phyloP scores from a whole-genome alignment of 208 protist genomes.

The Sergeia podlipaevii region DNA sequence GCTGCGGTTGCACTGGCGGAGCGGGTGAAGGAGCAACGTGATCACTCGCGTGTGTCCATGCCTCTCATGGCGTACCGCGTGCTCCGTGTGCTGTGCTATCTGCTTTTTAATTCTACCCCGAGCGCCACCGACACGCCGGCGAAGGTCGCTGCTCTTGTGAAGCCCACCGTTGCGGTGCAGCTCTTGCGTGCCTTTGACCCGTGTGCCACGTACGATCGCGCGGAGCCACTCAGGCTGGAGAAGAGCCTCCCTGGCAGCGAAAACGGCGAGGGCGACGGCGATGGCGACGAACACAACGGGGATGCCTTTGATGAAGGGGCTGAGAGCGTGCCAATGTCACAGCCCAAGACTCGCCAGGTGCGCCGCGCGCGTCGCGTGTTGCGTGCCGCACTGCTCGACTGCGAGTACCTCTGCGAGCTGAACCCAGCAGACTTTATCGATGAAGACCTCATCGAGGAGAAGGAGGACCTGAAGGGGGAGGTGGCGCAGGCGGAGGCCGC shows the following conservation, averaged over 20 bases:
- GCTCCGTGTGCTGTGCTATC: conserved; percentile 70
- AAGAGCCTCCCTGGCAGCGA: conserved; percentile 11
- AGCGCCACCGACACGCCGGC: conserved; percentile 52
- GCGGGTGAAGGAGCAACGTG: conserved; percentile 24
- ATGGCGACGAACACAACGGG: conserved; percentile 7
- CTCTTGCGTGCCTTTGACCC: conserved; percentile 80
- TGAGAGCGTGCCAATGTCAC: conserved; percentile 27
- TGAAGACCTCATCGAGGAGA: conserved; percentile 41
- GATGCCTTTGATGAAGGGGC: conserved; percentile 10
- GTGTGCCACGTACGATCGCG: conserved; percentile 50
- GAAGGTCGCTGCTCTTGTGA: conserved; percentile 77
- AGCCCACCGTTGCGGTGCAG: conserved; percentile 72
- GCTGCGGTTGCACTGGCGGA: conserved; percentile 28
- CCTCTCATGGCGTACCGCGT: conserved; percentile 60
- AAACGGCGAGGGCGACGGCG: conserved; percentile 8
- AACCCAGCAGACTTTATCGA: conserved; percentile 53
- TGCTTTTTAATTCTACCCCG: conserved; percentile 66
- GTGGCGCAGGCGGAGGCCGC: conserved; percentile 12
- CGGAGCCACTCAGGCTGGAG: conserved; percentile 44
- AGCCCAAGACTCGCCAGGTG: conserved; percentile 65
- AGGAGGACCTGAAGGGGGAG: conserved; percentile 14
- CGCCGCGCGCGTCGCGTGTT: conserved; percentile 66
- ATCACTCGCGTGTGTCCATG: conserved; percentile 45
- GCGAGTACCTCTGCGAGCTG: conserved; percentile 57
- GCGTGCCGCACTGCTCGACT: conserved; percentile 54